phyloP scores from a whole-genome alignment of 257 asterid genomes.

The Thymus quinquecostatus region DNA sequence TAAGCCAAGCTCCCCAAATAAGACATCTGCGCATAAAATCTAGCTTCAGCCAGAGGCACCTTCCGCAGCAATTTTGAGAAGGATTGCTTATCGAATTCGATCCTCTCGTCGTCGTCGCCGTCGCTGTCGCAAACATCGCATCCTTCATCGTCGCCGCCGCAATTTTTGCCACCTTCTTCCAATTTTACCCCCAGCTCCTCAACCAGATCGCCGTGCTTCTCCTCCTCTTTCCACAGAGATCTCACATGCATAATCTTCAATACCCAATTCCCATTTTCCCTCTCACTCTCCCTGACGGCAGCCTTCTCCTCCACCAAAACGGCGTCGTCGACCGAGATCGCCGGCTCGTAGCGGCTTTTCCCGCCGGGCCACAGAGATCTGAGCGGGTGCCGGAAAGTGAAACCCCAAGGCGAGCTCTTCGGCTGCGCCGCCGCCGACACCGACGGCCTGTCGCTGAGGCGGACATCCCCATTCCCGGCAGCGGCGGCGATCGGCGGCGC shows the following conservation, averaged over 20 bases:
- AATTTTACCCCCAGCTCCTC: slow-evolving; percentile 37
- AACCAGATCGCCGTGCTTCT: slow-evolving; percentile 32
- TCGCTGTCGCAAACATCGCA: slow-evolving; percentile 55
- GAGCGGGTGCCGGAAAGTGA: slow-evolving; percentile 68
- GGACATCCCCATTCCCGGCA: slow-evolving; percentile 53
- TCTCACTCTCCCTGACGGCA: slow-evolving; percentile 29
- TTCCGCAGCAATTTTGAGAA: slow-evolving; percentile 73
- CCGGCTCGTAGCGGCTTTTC: slow-evolving; percentile 53
- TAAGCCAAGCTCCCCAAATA: slow-evolving; percentile 89
- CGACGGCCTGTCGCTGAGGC: slow-evolving; percentile 49
- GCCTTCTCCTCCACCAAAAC: slow-evolving; percentile 64
- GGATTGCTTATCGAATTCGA: slow-evolving; percentile 66
- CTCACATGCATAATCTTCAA: slow-evolving; percentile 68
- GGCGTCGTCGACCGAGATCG: slow-evolving; percentile 64
- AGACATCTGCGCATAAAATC: slow-evolving; percentile 79
- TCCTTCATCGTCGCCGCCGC: slow-evolving; percentile 41
- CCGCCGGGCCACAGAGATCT: slow-evolving; percentile 75
- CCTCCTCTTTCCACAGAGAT: slow-evolving; percentile 59
- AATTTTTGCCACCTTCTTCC: slow-evolving; percentile 33
- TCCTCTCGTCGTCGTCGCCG: slow-evolving; percentile 53
- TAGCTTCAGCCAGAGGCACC: slow-evolving; percentile 82
- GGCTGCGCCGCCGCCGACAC: slow-evolving; percentile 63
- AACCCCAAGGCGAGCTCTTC: slow-evolving; percentile 72
- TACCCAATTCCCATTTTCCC: slow-evolving; percentile 63
- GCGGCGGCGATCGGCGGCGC: slow-evolving; percentile 60